Conservation (phyloP, 352 stramenopile species). For the Globisporangium splendens region DNA sequence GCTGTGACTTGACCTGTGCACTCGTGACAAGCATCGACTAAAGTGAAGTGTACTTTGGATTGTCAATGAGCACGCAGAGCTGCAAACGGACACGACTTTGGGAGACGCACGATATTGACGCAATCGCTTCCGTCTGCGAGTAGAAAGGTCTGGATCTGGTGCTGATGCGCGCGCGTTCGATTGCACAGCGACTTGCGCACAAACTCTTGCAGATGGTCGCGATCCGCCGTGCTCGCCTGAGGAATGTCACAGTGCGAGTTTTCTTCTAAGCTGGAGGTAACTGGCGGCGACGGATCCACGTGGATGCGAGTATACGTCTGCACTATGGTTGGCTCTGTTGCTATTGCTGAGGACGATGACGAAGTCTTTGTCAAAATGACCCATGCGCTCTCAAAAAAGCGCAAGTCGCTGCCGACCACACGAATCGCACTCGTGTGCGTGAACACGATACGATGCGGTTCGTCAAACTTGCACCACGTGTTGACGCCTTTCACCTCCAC, state of each 20-base stretch:
- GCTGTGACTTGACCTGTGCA: too few species aligned
- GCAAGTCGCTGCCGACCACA: background rate
- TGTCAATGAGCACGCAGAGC: background rate
- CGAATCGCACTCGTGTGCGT: background rate
- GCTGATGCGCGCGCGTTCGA: background rate
- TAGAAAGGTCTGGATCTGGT: background rate
- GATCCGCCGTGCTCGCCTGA: background rate
- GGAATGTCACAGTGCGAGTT: too few species aligned
- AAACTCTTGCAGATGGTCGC: conserved; percentile 10
- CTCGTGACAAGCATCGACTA: too few species aligned
- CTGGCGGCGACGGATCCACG: background rate
- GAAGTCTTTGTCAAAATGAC: background rate
- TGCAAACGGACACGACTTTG: background rate
- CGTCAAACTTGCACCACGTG: background rate
- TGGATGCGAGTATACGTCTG: conserved; percentile 15
- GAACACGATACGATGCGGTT: background rate
- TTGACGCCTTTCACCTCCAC: background rate
- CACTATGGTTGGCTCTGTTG: background rate
- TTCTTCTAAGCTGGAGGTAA: background rate
- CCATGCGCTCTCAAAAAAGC: background rate
- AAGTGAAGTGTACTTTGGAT: too few species aligned
- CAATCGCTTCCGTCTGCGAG: background rate
- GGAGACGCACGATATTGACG: background rate
- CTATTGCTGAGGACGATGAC: background rate
- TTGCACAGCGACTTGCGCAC: conserved; percentile 7